Conservation (phyloP, 2,329 filamentous ascomycete genomes). For the Fusarium sp. region DNA sequence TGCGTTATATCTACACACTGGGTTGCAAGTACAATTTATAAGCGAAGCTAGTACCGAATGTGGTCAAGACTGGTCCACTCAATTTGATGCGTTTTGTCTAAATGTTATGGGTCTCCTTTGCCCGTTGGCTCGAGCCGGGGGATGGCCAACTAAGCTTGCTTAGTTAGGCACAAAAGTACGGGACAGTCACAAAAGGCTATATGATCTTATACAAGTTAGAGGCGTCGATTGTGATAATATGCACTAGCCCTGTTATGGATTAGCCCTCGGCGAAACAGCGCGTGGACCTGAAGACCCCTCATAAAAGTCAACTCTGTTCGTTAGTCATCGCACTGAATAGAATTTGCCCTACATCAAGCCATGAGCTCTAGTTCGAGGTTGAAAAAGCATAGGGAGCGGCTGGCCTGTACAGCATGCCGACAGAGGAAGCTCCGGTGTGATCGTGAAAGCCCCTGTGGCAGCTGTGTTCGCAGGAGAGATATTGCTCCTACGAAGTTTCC, state of each 20-base stretch:
- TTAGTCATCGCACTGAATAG: not conserved
- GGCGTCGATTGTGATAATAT: not conserved
- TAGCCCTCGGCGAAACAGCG: not conserved
- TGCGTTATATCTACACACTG: too few species aligned
- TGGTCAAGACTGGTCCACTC: too few species aligned
- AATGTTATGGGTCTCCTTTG: too few species aligned
- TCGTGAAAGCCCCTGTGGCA: not conserved
- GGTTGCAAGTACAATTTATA: too few species aligned
- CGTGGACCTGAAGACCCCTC: not conserved
- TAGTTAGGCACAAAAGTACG: too few species aligned
- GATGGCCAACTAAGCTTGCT: too few species aligned
- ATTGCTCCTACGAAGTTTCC: not conserved
- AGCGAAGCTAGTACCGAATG: too few species aligned
- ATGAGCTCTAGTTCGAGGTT: not conserved
- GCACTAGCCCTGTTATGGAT: not conserved
- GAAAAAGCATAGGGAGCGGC: not conserved
- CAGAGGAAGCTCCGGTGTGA: not conserved
- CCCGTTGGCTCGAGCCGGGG: too few species aligned
- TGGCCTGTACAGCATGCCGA: not conserved
- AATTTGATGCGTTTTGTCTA: too few species aligned
- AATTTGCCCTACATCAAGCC: not conserved
- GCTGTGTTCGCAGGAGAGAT: not conserved
- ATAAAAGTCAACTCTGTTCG: not conserved
- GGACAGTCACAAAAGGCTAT: too few species aligned
- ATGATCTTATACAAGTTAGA: too few species aligned